Conservation (phyloP, 2,329 filamentous ascomycete genomes). For the Sporothrix globosa region DNA sequence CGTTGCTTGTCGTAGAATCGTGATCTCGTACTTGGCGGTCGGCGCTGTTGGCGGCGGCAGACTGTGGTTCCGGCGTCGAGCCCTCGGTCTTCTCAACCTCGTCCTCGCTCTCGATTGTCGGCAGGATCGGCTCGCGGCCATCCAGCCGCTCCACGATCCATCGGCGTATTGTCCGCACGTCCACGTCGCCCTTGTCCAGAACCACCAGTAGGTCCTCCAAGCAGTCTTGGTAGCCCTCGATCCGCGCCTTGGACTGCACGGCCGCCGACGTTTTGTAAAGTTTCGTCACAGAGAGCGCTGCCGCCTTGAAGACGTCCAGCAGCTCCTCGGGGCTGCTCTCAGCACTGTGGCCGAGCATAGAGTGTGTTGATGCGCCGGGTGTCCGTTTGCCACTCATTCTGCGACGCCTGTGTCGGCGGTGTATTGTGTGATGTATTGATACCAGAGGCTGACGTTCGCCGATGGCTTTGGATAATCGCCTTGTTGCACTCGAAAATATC, state of each 20-base stretch:
- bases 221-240: constrained; percentile 90
- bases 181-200: constrained; percentile 79
- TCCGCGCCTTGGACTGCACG: constrained; percentile 73
- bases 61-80: constrained; percentile 59
- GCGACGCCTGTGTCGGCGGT: neutral
- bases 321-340: constrained; percentile 61
- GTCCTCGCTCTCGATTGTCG: constrained; percentile 56
- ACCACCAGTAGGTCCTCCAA: constrained; percentile 87
- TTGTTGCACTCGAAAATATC: neutral
- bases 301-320: constrained; percentile 86
- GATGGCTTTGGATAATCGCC: neutral
- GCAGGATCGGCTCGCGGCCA: constrained; percentile 58
- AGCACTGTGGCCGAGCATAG: constrained; percentile 26
- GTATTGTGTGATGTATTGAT: neutral
- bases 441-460: neutral
- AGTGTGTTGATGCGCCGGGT: neutral
- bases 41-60: neutral
- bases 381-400: neutral
- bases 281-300: constrained; percentile 91
- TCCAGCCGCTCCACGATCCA: constrained; percentile 73
- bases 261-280: constrained; percentile 89
- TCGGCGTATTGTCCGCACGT: constrained; percentile 65
- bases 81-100: constrained; percentile 66
- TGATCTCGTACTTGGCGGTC: neutral
- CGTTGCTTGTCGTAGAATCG: neutral